Percentiles rank a stretch among this genome's conserved stretches.
Evolutionary conservation across 129 eudicot species (phyloP).

Genomic region (Chrysanthemum lavandulifolium): DNA sequence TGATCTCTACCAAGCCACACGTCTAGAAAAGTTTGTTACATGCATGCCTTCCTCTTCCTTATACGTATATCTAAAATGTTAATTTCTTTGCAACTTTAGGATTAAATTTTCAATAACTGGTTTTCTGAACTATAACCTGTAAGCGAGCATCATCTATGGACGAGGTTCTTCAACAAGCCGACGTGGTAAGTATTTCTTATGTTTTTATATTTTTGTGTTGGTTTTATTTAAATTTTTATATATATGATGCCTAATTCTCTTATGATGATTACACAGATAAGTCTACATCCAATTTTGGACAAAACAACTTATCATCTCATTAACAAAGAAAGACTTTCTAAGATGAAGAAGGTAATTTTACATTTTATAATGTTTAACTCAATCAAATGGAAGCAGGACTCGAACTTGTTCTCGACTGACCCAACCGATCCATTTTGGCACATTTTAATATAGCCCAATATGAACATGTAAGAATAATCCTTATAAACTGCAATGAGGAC

Average conservation of each 20-base stretch:
- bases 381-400: too few relatives aligned
- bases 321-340: too few relatives aligned
- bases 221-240: background rate
- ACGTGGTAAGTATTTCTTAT: conserved; percentile 51
- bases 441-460: too few relatives aligned
- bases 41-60: conserved; percentile 41
- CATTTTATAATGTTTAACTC: too few relatives aligned
- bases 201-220: background rate
- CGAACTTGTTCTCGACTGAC: too few relatives aligned
- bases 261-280: too few relatives aligned
- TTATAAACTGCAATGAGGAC: too few relatives aligned
- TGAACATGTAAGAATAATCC: too few relatives aligned
- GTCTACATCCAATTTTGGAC: too few relatives aligned
- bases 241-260: background rate
- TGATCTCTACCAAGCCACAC: conserved; percentile 96
- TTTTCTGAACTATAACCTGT: conserved; percentile 5
- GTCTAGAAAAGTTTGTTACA: conserved; percentile 95
- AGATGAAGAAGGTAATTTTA: too few relatives aligned
- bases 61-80: background rate
- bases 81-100: background rate
- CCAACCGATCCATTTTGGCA: too few relatives aligned
- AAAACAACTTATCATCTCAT: too few relatives aligned
- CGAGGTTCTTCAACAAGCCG: conserved; percentile 92
- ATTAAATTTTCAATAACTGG: background rate
- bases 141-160: conserved; percentile 87